Base-by-base conservation (phyloP, 805 yeast species). In the Saturnispora hagleri region DNA sequence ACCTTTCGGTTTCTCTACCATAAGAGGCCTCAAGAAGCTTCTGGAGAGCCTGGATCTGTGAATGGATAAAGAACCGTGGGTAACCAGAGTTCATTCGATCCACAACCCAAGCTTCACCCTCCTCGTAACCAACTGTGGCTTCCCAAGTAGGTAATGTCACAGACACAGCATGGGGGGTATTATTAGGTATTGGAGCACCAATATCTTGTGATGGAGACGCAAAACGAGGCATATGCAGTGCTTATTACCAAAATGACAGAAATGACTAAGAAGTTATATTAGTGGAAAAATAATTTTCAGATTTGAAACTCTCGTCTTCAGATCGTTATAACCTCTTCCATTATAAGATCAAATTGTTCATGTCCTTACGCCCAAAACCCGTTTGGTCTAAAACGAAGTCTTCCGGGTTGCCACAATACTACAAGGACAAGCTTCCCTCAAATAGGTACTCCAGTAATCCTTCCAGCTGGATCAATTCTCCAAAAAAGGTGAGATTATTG, bases 81-180 rank as follows among this genome's bases (percentile, higher is more conserved):
- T 91, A 91, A 1, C 97, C 98, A 4, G 90, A 80, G 47, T 74
- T 73, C 89, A 91, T 86, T 63, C 81, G 80, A 45, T 72, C 69
- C 17, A 84, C 82, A 4, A 89, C 88, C 85, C 89, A 82, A 20
- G 77, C 82, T 60, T 86, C 83, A 18, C 96, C 96, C 66, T 87
- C 93, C 64, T 89, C 97, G 62, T 93, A 93, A 3, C 89, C 97
- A 1, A 93, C 86, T 4, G 86, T 88, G 44, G 95, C 89, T 47
- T 80, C 85, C 99, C 98, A 93, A 0, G 96, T 86, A 7, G 99
- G 99, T 34, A 91, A 74, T 2, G 96, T 86, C 46, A 91, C 97
- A 12, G 96, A 87, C 1, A 91, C 96, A 0, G 97, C 97, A 67
- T 93, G 98, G 3, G 84, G 82, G 0, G 95, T 84, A 64, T 88